These are phyloP conservation scores for Solanum dulcamara DNA, from an alignment of 257 asterid species.

Conservation along the genomic window DNA sequence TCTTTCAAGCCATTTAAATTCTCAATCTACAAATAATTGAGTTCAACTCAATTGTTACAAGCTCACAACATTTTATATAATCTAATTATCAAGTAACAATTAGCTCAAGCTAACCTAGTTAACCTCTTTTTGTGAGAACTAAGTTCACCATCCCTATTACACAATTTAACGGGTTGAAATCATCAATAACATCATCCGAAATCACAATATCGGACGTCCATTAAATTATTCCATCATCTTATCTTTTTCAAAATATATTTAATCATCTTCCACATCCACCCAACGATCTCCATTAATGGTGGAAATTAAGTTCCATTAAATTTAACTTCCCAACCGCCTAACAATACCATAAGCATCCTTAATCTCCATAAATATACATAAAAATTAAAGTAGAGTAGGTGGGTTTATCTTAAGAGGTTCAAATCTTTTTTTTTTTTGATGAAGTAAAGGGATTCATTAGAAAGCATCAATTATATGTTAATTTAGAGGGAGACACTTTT, in stretches of 20 bases:
- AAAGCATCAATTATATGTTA: background rate
- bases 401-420: background rate
- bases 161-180: background rate
- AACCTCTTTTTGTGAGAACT: background rate
- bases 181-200: background rate
- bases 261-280: background rate
- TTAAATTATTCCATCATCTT: background rate
- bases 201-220: background rate
- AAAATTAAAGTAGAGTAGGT: background rate
- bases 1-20: background rate
- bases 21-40: background rate
- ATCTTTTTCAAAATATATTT: background rate
- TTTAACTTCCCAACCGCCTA: background rate
- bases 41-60: background rate
- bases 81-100: background rate
- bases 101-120: background rate
- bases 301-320: background rate
- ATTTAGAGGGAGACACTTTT: background rate
- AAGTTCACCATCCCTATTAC: background rate
- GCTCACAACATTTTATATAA: background rate
- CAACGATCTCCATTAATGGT: background rate
- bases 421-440: background rate
- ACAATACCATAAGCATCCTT: background rate
- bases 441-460: background rate
- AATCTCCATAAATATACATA: background rate